Conservation (phyloP, 768 basidiomycete genomes). For the Trametes sanguinea region DNA sequence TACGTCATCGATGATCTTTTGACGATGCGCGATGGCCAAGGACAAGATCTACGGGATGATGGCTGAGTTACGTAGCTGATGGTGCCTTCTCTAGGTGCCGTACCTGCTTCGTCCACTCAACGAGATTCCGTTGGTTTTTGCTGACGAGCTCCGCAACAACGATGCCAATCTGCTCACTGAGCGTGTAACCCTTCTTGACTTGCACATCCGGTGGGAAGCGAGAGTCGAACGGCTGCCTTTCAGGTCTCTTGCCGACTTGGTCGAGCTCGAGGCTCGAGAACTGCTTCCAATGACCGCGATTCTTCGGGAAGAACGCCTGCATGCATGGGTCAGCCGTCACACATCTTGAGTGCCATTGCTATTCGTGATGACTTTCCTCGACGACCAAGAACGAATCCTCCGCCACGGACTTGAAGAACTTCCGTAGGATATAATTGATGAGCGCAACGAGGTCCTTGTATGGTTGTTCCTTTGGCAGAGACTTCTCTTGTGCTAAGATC, state of each 20-base stretch:
- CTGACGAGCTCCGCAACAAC: conserved; percentile 75
- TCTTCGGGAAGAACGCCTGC: conserved; percentile 89
- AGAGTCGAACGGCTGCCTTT: conserved; percentile 41
- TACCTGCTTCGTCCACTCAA: conserved; percentile 80
- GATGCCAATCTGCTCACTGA: conserved; percentile 90
- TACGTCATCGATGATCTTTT: conserved; percentile 61
- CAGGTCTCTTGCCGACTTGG: conserved; percentile 41
- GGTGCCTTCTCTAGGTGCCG: too few species aligned
- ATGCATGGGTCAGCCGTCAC: too few species aligned
- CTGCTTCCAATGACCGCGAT: conserved; percentile 82
- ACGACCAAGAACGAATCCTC: conserved; percentile 86
- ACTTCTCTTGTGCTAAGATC: conserved; percentile 79
- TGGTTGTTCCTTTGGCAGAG: conserved; percentile 75
- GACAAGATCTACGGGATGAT: conserved; percentile 54
- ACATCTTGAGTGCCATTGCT: too few species aligned
- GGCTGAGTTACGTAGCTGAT: too few species aligned
- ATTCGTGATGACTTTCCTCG: conserved; percentile 59
- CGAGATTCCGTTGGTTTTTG: conserved; percentile 58
- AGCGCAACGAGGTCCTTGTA: conserved; percentile 82
- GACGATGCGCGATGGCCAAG: conserved; percentile 58
- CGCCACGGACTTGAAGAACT: conserved; percentile 91
- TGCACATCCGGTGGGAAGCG: conserved; percentile 66
- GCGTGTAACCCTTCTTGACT: conserved; percentile 85
- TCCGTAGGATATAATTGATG: conserved; percentile 83
- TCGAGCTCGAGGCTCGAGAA: conserved; percentile 76